These are phyloP conservation scores for Sporothrix phasma DNA, from an alignment of 2,329 filamentous ascomycete genomes.

Conservation along the genomic window DNA sequence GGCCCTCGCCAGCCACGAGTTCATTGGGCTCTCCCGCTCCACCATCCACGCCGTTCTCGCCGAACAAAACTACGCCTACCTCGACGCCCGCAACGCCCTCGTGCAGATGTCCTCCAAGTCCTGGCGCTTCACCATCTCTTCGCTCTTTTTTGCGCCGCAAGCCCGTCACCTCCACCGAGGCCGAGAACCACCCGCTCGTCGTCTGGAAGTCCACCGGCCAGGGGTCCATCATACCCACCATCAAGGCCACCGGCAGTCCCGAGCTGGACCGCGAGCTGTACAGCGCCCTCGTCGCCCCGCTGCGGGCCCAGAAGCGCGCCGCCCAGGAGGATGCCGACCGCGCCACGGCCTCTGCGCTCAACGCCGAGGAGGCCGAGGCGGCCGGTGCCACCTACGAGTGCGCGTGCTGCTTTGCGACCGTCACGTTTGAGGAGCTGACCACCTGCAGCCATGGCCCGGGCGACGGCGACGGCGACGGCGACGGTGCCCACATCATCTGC, in stretches of 20 bases:
- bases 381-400: constrained; percentile 55
- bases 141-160: constrained; percentile 56
- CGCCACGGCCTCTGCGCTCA: constrained; percentile 42
- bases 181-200: constrained; percentile 53
- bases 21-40: constrained; percentile 61
- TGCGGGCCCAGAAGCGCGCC: constrained; percentile 35
- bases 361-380: constrained; percentile 49
- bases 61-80: constrained; percentile 71
- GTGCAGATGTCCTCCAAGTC: constrained; percentile 60
- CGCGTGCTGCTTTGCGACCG: constrained; percentile 65
- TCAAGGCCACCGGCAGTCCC: constrained; percentile 55
- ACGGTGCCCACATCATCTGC: constrained; percentile 59
- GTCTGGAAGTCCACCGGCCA: constrained; percentile 49
- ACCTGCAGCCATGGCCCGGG: constrained; percentile 48
- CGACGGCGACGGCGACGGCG: background rate
- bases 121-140: constrained; percentile 66
- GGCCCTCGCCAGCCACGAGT: constrained; percentile 61
- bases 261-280: constrained; percentile 56
- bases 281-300: constrained; percentile 43
- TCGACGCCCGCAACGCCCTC: constrained; percentile 59
- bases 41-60: constrained; percentile 70
- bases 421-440: constrained; percentile 63
- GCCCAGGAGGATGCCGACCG: constrained; percentile 43
- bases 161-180: constrained; percentile 29
- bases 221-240: constrained; percentile 46